These are phyloP conservation scores for Aspergillus hancockii DNA, from an alignment of 495 filamentous ascomycete species.

Conservation along the genomic window DNA sequence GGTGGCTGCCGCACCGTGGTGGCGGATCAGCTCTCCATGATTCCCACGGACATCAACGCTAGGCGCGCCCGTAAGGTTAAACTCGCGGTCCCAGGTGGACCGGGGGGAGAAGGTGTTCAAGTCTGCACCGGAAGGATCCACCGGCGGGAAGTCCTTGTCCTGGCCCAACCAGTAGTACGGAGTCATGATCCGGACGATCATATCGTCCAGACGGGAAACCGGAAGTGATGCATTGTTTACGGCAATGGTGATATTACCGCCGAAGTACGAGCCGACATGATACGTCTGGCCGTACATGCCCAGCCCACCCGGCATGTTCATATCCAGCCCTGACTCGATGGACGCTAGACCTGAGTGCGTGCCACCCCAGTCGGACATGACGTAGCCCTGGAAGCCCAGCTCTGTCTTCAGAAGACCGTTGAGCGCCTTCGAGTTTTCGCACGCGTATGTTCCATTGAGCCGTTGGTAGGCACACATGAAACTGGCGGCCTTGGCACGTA, in stretches of 20 bases:
- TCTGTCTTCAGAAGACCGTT: constrained; percentile 67
- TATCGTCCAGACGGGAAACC: constrained; percentile 50
- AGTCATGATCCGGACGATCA: constrained; percentile 57
- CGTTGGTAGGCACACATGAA: constrained; percentile 74
- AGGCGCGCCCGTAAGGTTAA: constrained; percentile 51
- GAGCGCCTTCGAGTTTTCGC: constrained; percentile 60
- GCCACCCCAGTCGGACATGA: constrained; percentile 66
- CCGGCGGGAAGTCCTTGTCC: constrained; percentile 41
- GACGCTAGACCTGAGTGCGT: constrained; percentile 57
- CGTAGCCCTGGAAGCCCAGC: constrained; percentile 66
- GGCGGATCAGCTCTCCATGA: constrained; percentile 53
- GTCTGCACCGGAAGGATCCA: constrained; percentile 66
- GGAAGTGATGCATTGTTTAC: constrained; percentile 49
- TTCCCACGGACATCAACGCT: constrained; percentile 53
- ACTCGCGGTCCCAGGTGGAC: constrained; percentile 56
- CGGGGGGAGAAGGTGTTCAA: constrained; percentile 45
- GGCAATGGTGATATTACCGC: constrained; percentile 37
- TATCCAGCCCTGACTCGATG: constrained; percentile 60
- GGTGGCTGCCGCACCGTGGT: constrained; percentile 57
- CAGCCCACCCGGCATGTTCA: constrained; percentile 57
- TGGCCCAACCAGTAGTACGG: constrained; percentile 56
- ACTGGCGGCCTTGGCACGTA: constrained; percentile 59
- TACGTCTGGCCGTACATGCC: constrained; percentile 51
- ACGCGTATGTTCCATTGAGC: constrained; percentile 66
- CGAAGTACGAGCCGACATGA: constrained; percentile 47